A percentile compares a stretch with the other conserved stretches of the same genome.
These are phyloP conservation scores for Rhodomyrtus psidioides DNA, from an alignment of 441 rosid genomes.

Conservation along the genomic window DNA sequence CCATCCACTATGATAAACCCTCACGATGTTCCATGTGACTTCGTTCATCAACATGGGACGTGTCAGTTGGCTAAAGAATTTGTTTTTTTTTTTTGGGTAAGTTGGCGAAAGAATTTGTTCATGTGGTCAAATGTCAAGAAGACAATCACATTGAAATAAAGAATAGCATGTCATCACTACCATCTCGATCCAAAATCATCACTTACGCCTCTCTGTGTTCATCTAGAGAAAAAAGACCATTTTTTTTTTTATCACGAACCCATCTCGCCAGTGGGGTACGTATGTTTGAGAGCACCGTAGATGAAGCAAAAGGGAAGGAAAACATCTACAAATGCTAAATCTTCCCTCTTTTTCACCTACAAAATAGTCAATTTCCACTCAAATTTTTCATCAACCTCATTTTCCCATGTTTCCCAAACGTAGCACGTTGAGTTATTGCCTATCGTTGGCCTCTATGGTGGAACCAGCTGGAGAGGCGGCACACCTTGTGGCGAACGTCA, in stretches of 20 bases:
- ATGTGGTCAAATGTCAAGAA: neutral
- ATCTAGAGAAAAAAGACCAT: neutral
- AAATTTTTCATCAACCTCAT: neutral
- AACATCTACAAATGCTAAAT: neutral
- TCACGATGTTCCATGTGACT: neutral
- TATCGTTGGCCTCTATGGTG: too few relatives aligned
- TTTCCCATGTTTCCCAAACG: neutral
- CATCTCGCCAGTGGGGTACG: neutral
- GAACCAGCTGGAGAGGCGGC: too few relatives aligned
- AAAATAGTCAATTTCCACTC: neutral
- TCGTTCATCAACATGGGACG: neutral
- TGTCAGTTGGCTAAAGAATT: neutral
- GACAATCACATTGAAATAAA: neutral
- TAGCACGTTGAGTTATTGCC: too few relatives aligned
- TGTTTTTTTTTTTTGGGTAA: too few relatives aligned
- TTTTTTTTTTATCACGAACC: neutral
- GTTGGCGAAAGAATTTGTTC: neutral
- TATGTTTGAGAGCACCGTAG: neutral
- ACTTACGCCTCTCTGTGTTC: neutral
- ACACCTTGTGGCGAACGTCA: too few relatives aligned
- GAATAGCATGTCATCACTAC: neutral
- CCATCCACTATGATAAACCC: neutral
- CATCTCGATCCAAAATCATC: neutral
- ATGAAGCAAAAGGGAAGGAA: neutral
- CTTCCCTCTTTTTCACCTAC: neutral